Base-by-base conservation (phyloP, 495 filamentous ascomycete species). In the Sphaerosporella brunnea region DNA sequence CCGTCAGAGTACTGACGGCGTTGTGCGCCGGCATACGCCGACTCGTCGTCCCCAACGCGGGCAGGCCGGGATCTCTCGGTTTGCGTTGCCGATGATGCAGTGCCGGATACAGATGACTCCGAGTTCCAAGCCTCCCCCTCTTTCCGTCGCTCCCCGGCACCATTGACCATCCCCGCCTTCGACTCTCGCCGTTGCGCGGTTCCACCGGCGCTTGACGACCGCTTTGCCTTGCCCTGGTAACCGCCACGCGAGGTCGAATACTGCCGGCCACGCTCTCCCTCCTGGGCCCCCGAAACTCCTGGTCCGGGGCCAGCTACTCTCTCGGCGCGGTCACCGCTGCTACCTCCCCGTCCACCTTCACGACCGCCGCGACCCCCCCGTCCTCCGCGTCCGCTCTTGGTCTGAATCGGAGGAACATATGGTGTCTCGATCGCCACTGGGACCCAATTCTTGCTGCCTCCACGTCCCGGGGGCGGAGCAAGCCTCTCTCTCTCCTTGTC, bases 401-500 rank as follows among this genome's bases (percentile, higher is more conserved):
- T 65, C 53, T 62, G 64, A 54, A 60, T 51, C 40, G 53, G 48
- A 21, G 56, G 47, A 43, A 46, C 50, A 43, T 56, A 56, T 43
- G 49, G 53, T 37, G 45, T 23, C n/a, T 47, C 41, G 36, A 59
- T 53, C 16, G 47, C 46, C 11, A 44, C 51, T 5, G 54, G 53
- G n/a, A 64, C 55, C 65, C 67, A 71, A 13, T 19, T 43, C 40
- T 64, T 64, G 13, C 53, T 55, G 50, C 65, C 64, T 24, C 64
- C 58, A 37, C 62, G 61, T 19, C 36, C 51, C 16, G 38, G 45
- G n/a, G 25, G 13, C 13, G 53, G 34, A 36, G 24, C 39, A 11
- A 45, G 36, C 47, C 55, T 60, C 53, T 73, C 60, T 53, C 74
- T 73, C 32, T 80, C 77, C 50, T 78, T 79, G 30, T 79, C 74